A percentile compares a stretch with the other conserved stretches of the same genome.
phyloP scores from a whole-genome alignment of 306 rosid species.

The Pterocarpus macrocarpus region DNA sequence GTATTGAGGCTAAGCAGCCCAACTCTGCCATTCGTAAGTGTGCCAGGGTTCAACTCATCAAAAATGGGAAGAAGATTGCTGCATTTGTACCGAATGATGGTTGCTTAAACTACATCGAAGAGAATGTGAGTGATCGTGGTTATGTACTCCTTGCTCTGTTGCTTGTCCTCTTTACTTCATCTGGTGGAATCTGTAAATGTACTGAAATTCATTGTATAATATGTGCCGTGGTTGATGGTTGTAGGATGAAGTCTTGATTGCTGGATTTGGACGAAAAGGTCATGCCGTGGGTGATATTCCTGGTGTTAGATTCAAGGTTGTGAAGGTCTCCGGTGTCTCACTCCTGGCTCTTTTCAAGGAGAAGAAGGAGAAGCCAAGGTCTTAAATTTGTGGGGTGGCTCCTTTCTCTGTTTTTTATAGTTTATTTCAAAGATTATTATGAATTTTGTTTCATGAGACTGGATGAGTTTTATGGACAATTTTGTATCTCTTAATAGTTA shows the following conservation, averaged over 20 bases:
- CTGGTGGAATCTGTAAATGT: neutral
- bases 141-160: neutral
- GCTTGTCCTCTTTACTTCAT: neutral
- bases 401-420: constrained; percentile 4
- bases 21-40: constrained; percentile 87
- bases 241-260: constrained; percentile 87
- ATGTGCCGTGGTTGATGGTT: constrained; percentile 35
- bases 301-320: constrained; percentile 82
- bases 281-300: constrained; percentile 93
- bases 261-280: constrained; percentile 84
- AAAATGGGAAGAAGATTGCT: constrained; percentile 86
- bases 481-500: constrained; percentile 36
- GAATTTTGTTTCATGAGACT: constrained; percentile 25
- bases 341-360: constrained; percentile 85
- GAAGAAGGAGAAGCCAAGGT: constrained; percentile 82
- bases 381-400: constrained; percentile 44
- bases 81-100: constrained; percentile 90
- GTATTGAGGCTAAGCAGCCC: constrained; percentile 91
- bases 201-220: neutral
- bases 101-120: constrained; percentile 80
- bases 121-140: constrained; percentile 58
- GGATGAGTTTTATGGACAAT: constrained; percentile 45
- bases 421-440: neutral
- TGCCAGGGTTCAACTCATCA: constrained; percentile 85
- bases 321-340: constrained; percentile 77